Base-by-base conservation (phyloP, 1,284 basidiomycete genomes). In the Sutorius eximius region DNA sequence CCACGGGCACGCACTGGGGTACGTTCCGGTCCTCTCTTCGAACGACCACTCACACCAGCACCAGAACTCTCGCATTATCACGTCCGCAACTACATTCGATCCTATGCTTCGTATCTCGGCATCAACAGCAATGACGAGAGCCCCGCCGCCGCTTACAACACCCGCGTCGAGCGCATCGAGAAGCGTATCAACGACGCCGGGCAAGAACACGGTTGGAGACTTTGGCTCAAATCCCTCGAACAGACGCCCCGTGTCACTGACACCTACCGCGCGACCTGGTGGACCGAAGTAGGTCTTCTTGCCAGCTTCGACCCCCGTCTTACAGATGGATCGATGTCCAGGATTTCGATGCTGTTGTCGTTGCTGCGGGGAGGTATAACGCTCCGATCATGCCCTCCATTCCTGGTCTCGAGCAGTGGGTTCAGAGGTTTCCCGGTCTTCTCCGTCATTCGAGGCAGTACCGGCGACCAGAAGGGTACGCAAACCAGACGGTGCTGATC, bases 381-480 rank as follows among this genome's bases (percentile, higher is more conserved):
- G 53, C 60, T n/a, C 62, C 62, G 9, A 49, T 34, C 0, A 60
- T 62, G 42, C 62, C 61, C 0, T 41, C 32, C 12, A 65, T 62
- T 34, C 46, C 58, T 1, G 60, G 60, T 30, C 18, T 62, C 16
- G 45, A 45, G 1, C 49, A 45, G 32, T 80, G 78, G 78, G 68
- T 65, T 1, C 58, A 59, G 7, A 62, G 55, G 15, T 78, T 75
- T 62, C 75, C 77, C 0, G 59, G 57, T 1, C 54, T 60, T 2
- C 54, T 81, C 34, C 61, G 62, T 13, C 81, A 82, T 55, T 77
- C 79, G 3, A 68, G 75, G 27, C 74, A 75, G 36, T 82, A 82
- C 58, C 68, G 79, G 2, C 65, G 60, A 34, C 79, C 79, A 2
- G 71, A 77, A 37, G 44, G 59, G 0, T 77, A 71, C 45, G 48